Evolutionary conservation across 2,329 filamentous ascomycete genomes (phyloP).

Genomic region (Thermothelomyces thermophilus): DNA sequence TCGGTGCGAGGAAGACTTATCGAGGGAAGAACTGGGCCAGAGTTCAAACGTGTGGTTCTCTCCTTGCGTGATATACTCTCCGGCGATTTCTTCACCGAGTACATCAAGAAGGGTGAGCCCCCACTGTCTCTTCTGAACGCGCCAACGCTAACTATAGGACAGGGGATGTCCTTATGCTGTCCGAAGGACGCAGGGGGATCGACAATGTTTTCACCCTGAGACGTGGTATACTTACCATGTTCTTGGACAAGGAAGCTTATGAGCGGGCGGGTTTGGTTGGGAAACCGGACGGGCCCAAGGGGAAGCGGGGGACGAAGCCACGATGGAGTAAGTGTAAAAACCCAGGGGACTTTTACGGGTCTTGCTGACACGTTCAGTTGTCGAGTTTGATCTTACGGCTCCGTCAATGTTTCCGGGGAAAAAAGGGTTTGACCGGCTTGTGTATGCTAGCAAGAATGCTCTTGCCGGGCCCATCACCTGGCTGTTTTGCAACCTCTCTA

Average conservation of each 20-base stretch:
- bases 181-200: conserved; percentile 62
- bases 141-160: background rate
- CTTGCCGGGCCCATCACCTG: conserved; percentile 62
- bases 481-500: conserved; percentile 64
- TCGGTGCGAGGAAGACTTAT: conserved; percentile 48
- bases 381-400: conserved; percentile 68
- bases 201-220: conserved; percentile 67
- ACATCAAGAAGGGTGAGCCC: conserved; percentile 67
- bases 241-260: conserved; percentile 74
- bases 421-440: conserved; percentile 70
- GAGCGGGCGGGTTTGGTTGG: conserved; percentile 77
- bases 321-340: conserved; percentile 58
- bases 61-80: conserved; percentile 65
- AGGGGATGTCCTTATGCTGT: conserved; percentile 80
- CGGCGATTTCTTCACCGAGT: conserved; percentile 71
- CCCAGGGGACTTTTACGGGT: background rate
- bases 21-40: conserved; percentile 30
- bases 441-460: conserved; percentile 73
- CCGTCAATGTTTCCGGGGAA: conserved; percentile 77
- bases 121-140: fast-evolving
- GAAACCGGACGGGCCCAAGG: conserved; percentile 54
- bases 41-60: conserved; percentile 66
- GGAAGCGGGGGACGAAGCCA: conserved; percentile 54
- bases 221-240: conserved; percentile 65
- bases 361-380: conserved; percentile 45